Conservation (phyloP, 1,284 basidiomycete genomes). For the Pterulicium gracile region DNA sequence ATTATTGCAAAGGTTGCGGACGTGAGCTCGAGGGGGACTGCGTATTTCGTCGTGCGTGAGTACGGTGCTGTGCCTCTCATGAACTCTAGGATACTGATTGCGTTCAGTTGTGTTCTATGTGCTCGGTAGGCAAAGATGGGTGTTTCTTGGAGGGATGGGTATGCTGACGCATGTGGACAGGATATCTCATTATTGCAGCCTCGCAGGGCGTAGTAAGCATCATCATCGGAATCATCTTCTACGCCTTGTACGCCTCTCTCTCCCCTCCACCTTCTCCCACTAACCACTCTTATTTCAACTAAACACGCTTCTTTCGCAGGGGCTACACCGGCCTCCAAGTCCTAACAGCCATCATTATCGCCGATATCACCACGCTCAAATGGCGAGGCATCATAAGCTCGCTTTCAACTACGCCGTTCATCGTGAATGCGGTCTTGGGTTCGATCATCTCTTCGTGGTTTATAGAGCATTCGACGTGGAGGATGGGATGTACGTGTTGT, state of each 20-base stretch:
- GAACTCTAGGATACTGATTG: not conserved
- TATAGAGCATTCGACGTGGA: slow-evolving; percentile 50
- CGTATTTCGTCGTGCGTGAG: slow-evolving; percentile 56
- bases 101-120: slow-evolving; percentile 44
- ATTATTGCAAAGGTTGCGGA: slow-evolving; percentile 75
- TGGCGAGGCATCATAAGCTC: slow-evolving; percentile 70
- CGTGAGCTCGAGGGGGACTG: slow-evolving; percentile 42
- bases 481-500: slow-evolving; percentile 58
- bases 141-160: not conserved
- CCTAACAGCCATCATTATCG: slow-evolving; percentile 63
- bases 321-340: slow-evolving; percentile 62
- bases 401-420: slow-evolving; percentile 55
- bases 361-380: slow-evolving; percentile 70
- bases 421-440: slow-evolving; percentile 60
- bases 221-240: slow-evolving; percentile 44
- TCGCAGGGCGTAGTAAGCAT: slow-evolving; percentile 41
- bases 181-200: slow-evolving; percentile 60
- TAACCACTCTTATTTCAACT: slow-evolving; percentile 3
- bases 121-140: slow-evolving; percentile 25
- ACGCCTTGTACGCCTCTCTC: slow-evolving; percentile 34
- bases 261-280: not conserved
- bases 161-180: slow-evolving; percentile 15
- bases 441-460: slow-evolving; percentile 57
- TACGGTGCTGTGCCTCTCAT: slow-evolving; percentile 11
- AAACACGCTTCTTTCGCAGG: slow-evolving; percentile 18